phyloP scores from a whole-genome alignment of 345 rosid species.

The Eucalyptus viminalis region DNA sequence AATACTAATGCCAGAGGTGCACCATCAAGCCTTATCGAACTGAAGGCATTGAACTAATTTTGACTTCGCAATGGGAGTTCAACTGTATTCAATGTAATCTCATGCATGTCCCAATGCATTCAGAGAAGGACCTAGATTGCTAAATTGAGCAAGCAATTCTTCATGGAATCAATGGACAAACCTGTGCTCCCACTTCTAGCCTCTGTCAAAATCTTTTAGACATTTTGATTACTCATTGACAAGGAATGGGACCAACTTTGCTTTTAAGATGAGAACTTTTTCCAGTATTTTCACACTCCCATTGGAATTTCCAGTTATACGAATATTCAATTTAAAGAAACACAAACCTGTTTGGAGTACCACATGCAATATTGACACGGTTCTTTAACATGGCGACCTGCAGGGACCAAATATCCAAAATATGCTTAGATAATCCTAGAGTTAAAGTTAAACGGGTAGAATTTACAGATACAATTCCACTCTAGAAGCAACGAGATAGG shows the following conservation, averaged over 20 bases:
- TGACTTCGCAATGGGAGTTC: not conserved
- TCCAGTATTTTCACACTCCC: not conserved
- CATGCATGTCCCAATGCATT: not conserved
- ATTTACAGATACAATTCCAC: not conserved
- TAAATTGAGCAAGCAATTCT: not conserved
- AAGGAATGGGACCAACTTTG: not conserved
- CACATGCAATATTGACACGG: constrained; percentile 77
- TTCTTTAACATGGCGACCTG: constrained; percentile 60
- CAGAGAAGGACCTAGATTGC: not conserved
- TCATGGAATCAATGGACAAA: not conserved
- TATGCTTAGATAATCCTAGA: not conserved
- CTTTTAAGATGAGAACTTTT: not conserved
- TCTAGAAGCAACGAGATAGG: not conserved
- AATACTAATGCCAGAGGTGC: not conserved
- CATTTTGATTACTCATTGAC: not conserved
- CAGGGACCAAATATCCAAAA: not conserved
- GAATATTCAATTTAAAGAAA: not conserved
- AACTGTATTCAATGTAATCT: not conserved
- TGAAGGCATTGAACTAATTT: not conserved
- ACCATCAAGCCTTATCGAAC: not conserved
- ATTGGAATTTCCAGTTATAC: not conserved
- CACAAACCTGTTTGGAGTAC: constrained; percentile 82
- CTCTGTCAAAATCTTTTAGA: not conserved
- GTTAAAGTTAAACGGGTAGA: not conserved
- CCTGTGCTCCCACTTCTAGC: not conserved